Conservation (phyloP, 2,329 filamentous ascomycete species). For the Aspergillus neotritici region DNA sequence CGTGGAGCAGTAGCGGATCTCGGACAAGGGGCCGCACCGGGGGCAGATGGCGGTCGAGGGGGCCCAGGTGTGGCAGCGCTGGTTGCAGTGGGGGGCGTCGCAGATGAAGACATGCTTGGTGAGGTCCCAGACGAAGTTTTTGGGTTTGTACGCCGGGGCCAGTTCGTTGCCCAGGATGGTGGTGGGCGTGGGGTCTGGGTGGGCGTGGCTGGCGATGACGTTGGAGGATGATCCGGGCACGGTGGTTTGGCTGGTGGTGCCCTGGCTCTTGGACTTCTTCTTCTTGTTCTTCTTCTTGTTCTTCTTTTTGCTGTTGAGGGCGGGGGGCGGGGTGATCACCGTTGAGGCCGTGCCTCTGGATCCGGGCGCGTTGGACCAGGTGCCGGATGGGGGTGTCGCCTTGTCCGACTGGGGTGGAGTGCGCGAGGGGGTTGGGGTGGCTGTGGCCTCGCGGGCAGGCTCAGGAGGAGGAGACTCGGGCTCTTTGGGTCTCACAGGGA, state of each 20-base stretch:
- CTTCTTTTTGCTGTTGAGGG: constrained; percentile 5
- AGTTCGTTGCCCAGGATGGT: constrained; percentile 13
- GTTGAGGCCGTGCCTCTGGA: no score
- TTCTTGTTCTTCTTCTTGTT: constrained; percentile 11
- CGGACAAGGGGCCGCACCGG: constrained; percentile 35
- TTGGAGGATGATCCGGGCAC: not conserved
- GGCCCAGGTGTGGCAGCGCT: constrained; percentile 29
- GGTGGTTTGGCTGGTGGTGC: not conserved
- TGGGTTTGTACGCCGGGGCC: constrained; percentile 10
- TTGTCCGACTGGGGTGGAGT: no score
- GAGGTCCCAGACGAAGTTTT: constrained; percentile 37
- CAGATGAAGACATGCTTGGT: constrained; percentile 47
- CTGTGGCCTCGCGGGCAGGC: no score
- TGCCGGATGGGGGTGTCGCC: no score
- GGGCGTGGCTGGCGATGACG: constrained; percentile 1
- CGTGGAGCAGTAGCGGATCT: constrained; percentile 35
- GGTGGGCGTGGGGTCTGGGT: constrained; percentile 1
- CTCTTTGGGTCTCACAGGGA: no score
- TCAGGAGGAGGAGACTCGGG: no score
- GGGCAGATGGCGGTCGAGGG: constrained; percentile 32
- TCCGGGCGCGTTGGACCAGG: no score
- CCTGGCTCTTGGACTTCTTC: constrained; percentile 5
- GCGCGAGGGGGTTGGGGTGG: no score
- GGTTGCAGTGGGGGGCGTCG: constrained; percentile 20
- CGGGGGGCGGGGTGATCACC: not conserved